A percentile compares a stretch with the other conserved stretches of the same genome.
These are phyloP conservation scores for Bolboschoenus planiculmis DNA, from an alignment of 176 grass and related monocot species.

Conservation along the genomic window DNA sequence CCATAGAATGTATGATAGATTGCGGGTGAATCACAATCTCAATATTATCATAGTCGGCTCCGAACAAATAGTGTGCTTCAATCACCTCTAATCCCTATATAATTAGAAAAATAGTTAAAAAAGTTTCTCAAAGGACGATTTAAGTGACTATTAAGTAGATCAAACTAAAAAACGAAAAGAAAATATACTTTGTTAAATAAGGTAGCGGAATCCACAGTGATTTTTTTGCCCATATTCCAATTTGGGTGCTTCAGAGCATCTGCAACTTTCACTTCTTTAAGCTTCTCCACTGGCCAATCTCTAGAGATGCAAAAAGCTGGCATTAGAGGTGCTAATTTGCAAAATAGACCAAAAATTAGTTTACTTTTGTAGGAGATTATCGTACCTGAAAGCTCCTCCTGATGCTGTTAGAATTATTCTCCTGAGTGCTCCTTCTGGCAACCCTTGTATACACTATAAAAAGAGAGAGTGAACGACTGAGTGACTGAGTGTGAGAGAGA, in stretches of 20 bases:
- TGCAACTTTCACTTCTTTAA: constrained; percentile 95
- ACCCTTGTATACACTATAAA: constrained; percentile 91
- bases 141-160: not conserved
- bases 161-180: not conserved
- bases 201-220: constrained; percentile 98
- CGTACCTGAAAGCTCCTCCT: constrained; percentile 93
- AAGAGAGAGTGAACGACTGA: no score
- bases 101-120: not conserved
- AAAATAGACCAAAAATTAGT: not conserved
- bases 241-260: constrained; percentile 98
- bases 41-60: constrained; percentile 83
- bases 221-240: constrained; percentile 99
- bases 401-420: constrained; percentile 95
- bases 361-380: not conserved
- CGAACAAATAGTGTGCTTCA: constrained; percentile 97
- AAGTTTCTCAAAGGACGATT: not conserved
- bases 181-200: constrained; percentile 85
- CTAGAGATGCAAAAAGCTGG: constrained; percentile 33
- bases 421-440: constrained; percentile 74
- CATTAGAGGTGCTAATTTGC: not conserved
- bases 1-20: constrained; percentile 98
- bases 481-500: no score
- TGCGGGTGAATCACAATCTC: constrained; percentile 99
- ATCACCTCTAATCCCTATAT: constrained; percentile 94
- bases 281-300: constrained; percentile 79